A percentile compares a stretch with the other conserved stretches of the same genome.
phyloP scores from a whole-genome alignment of 2,329 filamentous ascomycete species.

The Phaeosphaeriaceae sp. region DNA sequence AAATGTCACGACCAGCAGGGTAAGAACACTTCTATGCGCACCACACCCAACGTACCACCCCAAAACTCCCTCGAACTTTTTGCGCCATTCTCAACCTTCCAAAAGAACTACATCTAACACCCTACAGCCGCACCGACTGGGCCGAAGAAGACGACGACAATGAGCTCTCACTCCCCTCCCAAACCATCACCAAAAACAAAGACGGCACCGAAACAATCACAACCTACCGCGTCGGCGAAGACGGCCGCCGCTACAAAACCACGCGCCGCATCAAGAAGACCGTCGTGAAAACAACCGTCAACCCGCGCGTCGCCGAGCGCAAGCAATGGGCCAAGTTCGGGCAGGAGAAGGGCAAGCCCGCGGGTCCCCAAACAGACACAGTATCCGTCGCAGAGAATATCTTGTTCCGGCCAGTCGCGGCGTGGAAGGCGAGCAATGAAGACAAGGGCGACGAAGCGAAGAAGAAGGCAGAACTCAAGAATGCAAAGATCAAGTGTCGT shows the following conservation, averaged over 20 bases:
- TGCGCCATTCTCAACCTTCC: background rate
- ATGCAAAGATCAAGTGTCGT: constrained; percentile 99
- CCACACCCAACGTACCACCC: too few relatives aligned
- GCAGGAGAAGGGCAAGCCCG: constrained; percentile 80
- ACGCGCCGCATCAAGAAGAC: constrained; percentile 94
- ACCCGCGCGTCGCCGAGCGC: constrained; percentile 94
- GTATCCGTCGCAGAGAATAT: constrained; percentile 98
- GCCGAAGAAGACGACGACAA: constrained; percentile 88
- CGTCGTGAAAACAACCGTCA: constrained; percentile 90
- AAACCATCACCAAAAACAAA: constrained; percentile 93
- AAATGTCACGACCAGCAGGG: constrained; percentile 50
- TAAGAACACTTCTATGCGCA: constrained; percentile 14
- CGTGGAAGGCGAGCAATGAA: constrained; percentile 90
- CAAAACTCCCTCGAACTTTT: background rate
- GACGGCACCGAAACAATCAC: constrained; percentile 97
- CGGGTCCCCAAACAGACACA: constrained; percentile 86
- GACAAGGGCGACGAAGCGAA: constrained; percentile 77
- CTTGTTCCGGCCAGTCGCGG: constrained; percentile 89
- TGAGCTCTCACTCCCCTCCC: constrained; percentile 82
- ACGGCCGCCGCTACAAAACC: constrained; percentile 95
- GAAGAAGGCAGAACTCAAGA: constrained; percentile 78
- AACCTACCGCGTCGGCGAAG: constrained; percentile 88
- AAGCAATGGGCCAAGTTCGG: constrained; percentile 95
- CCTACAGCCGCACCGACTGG: constrained; percentile 77
- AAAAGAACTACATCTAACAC: constrained; percentile 11